Evolutionary conservation across 1,284 basidiomycete species (phyloP), one percentile per base, ranked within the genome.

Genomic region (Boletus semigastroideus): DNA sequence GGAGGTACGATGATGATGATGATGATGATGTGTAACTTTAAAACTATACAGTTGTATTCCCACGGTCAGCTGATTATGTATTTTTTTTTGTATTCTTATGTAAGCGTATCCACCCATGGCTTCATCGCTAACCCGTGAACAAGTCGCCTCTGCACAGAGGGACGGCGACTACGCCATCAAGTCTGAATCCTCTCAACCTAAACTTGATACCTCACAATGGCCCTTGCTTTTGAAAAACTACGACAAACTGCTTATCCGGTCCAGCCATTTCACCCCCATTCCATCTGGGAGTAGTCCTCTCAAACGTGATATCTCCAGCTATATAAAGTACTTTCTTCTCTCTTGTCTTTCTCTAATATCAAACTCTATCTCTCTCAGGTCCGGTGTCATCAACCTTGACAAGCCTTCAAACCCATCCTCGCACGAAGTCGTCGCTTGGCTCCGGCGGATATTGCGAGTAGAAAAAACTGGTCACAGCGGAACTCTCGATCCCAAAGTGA

Each of bases 401-500:
- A 99, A 99, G 72, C 97, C 97, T 25, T 98, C 96, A 44, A 99
- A 99, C 76, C 97, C 97, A 9, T 99, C 97, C 5, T 98, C 96
- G n/a, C 97, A 99, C 76, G 97, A 99, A 79, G 97, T 99, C 51
- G 97, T 99, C 59, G 97, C 97, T 16, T 99, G 97, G 97, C 77
- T 99, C 59, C 84, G 96, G 63, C 85, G 97, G 27, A 99, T 99
- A 61, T 74, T 99, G 48, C 87, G 96, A 27, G 92, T 92, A 33
- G 96, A 99, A 74, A 99, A 99, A 78, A 99, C 97, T 0, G 97
- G 96, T 47, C 95, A 98, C 75, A 95, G 93, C 59, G 94, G 95
- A 60, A 99, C 96, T 42, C 84, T 99, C 50, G 97, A 99, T 74
- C 97, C 97, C 48, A 99, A 99, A 74, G 97, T 99, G 58, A 99